phyloP scores from a whole-genome alignment of 345 rosid genomes.

The Balakata baccata region DNA sequence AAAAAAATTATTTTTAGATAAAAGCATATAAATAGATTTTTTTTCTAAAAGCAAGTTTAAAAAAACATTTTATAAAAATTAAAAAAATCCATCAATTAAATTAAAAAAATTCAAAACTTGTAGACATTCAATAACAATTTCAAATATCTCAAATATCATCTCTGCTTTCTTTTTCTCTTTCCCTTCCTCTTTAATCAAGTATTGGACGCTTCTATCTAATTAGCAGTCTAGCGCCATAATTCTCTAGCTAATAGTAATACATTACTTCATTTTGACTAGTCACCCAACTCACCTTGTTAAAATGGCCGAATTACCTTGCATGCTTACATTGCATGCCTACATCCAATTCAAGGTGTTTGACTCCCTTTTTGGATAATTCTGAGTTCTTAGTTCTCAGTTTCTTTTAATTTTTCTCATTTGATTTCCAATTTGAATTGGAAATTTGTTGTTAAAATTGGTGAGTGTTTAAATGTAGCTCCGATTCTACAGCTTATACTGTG shows the following conservation, averaged over 20 bases:
- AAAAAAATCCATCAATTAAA: too few species aligned
- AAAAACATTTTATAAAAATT: too few species aligned
- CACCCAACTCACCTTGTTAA: conserved; percentile 19
- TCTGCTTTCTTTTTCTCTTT: not conserved
- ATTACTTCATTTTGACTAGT: conserved; percentile 15
- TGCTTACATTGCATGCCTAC: conserved; percentile 15
- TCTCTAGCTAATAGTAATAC: not conserved
- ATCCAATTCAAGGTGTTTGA: conserved; percentile 20
- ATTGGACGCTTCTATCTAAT: not conserved
- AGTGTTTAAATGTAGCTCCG: conserved; percentile 20
- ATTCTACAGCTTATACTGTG: conserved; percentile 39
- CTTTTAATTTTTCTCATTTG: not conserved
- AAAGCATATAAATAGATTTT: too few species aligned
- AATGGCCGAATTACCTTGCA: conserved; percentile 12
- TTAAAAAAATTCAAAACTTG: too few species aligned
- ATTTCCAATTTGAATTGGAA: not conserved
- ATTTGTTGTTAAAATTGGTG: not conserved
- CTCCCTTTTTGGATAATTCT: not conserved
- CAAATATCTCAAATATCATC: too few species aligned
- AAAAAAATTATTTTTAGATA: too few species aligned
- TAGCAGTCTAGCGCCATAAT: conserved; percentile 9
- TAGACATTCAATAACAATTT: too few species aligned
- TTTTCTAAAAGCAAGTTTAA: too few species aligned
- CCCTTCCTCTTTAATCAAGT: not conserved
- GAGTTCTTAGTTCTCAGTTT: not conserved